Conservation (phyloP, 2,329 filamentous ascomycete genomes). For the Helminthosporium solani region DNA sequence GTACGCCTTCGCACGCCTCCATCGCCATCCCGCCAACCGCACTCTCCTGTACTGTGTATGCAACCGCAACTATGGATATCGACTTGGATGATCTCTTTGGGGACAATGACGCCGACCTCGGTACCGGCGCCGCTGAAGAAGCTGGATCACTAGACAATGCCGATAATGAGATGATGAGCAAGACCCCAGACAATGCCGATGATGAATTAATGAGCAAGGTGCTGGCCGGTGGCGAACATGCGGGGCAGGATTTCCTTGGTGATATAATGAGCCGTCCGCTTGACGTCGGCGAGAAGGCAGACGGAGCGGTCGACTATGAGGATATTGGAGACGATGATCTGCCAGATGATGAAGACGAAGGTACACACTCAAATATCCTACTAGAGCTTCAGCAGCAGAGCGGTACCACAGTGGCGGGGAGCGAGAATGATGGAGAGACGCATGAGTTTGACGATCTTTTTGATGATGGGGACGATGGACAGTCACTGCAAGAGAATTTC, state of each 20-base stretch:
- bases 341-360: conserved; percentile 63
- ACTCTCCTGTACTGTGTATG: not conserved
- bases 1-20: not conserved
- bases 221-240: conserved; percentile 21
- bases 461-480: conserved; percentile 50
- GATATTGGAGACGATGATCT: conserved; percentile 92
- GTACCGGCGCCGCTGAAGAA: conserved; percentile 8
- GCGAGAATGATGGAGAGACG: conserved; percentile 46
- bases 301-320: conserved; percentile 86
- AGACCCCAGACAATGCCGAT: conserved; percentile 10
- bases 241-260: conserved; percentile 25
- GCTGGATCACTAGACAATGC: conserved; percentile 3
- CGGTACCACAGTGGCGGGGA: conserved; percentile 34
- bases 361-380: no score
- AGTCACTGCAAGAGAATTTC: conserved; percentile 42
- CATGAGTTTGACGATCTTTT: conserved; percentile 61
- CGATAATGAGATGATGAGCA: no score
- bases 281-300: conserved; percentile 72
- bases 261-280: conserved; percentile 39
- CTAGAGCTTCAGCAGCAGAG: conserved; percentile 23
- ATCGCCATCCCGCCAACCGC: not conserved
- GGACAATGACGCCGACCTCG: conserved; percentile 14
- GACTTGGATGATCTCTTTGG: not conserved
- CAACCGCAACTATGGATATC: not conserved
- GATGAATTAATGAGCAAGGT: conserved; percentile 26